phyloP scores from a whole-genome alignment of 2,329 filamentous ascomycete genomes.

The Xylaria sp. region DNA sequence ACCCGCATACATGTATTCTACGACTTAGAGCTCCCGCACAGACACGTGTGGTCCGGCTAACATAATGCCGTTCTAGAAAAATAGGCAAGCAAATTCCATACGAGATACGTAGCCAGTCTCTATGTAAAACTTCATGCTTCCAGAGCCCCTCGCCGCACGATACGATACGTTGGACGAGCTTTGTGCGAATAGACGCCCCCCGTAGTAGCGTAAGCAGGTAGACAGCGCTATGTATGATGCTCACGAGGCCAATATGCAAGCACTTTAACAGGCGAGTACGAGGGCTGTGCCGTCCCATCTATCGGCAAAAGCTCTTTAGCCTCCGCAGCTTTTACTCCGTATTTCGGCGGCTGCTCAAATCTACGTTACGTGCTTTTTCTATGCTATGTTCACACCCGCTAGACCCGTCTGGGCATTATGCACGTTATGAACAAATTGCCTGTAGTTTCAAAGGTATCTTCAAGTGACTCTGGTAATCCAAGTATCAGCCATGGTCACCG shows the following conservation, averaged over 20 bases:
- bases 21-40: constrained; percentile 7
- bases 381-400: background rate
- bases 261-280: constrained; percentile 10
- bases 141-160: background rate
- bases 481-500: no score
- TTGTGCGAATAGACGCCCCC: constrained; percentile 5
- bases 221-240: background rate
- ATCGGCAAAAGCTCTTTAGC: constrained; percentile 1
- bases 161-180: no score
- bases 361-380: background rate
- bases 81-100: constrained; percentile 10
- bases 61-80: constrained; percentile 2
- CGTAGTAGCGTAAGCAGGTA: background rate
- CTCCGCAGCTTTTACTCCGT: background rate
- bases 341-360: background rate
- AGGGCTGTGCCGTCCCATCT: background rate
- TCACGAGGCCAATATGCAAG: constrained; percentile 8
- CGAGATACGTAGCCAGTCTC: background rate
- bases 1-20: background rate
- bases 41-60: background rate
- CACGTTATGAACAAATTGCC: background rate
- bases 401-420: background rate
- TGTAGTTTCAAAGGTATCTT: background rate
- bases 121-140: background rate
- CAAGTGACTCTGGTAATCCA: background rate